Evolutionary conservation across 805 yeast species (phyloP).

Genomic region (Saccharomyces cerevisiae): DNA sequence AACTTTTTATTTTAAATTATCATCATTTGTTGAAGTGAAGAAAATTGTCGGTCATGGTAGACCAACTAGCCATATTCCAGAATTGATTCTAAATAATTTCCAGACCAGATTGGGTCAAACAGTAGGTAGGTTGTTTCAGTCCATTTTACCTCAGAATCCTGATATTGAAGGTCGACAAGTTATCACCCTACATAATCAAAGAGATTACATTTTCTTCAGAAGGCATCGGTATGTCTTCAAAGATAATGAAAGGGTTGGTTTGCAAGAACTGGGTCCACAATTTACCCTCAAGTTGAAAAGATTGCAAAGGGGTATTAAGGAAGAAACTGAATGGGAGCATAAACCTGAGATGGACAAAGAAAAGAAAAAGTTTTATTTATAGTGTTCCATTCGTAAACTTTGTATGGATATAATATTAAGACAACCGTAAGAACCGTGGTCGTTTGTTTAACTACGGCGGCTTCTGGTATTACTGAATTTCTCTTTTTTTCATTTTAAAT

Average conservation of each 20-base stretch:
- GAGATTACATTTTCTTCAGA: conserved; percentile 92
- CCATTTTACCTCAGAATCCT: conserved; percentile 86
- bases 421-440: background rate
- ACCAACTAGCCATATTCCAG: conserved; percentile 87
- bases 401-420: background rate
- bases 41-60: conserved; percentile 81
- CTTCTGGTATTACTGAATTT: background rate
- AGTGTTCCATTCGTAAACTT: conserved; percentile 7
- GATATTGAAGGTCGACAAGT: conserved; percentile 95
- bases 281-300: conserved; percentile 84
- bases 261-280: conserved; percentile 95
- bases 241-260: conserved; percentile 86
- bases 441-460: background rate
- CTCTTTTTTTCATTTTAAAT: background rate
- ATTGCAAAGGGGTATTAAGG: conserved; percentile 83
- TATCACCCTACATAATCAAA: conserved; percentile 88
- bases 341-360: conserved; percentile 94
- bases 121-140: conserved; percentile 84
- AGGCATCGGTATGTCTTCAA: conserved; percentile 87
- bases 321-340: conserved; percentile 94
- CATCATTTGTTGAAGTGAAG: conserved; percentile 68
- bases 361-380: conserved; percentile 83
- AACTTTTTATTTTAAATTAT: conserved; percentile 79
- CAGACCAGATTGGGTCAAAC: conserved; percentile 88
- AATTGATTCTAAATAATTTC: conserved; percentile 84